A percentile compares a stretch with the other conserved stretches of the same genome.
phyloP scores from a whole-genome alignment of 73 alveolate species.

The Paramecium bursaria region DNA sequence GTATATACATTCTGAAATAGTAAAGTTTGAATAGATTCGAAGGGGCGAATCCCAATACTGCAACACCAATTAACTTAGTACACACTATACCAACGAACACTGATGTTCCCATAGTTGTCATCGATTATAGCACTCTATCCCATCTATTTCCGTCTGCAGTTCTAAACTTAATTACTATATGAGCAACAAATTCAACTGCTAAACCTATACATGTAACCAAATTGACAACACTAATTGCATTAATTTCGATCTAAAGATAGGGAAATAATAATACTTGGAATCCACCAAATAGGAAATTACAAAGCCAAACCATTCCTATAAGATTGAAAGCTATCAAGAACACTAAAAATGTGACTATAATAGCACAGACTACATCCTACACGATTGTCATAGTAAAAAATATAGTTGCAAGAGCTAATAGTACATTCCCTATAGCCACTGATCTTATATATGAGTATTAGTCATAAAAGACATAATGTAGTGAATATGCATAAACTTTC shows the following conservation, averaged over 20 bases:
- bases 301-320: slow-evolving; percentile 85
- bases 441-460: slow-evolving; percentile 93
- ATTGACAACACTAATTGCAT: slow-evolving; percentile 95
- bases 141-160: slow-evolving; percentile 80
- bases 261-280: slow-evolving; percentile 78
- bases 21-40: slow-evolving; percentile 87
- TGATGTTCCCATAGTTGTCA: slow-evolving; percentile 87
- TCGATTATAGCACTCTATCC: slow-evolving; percentile 87
- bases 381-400: slow-evolving; percentile 86
- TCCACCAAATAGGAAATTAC: slow-evolving; percentile 82
- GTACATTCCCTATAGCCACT: slow-evolving; percentile 82
- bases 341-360: slow-evolving; percentile 84
- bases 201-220: slow-evolving; percentile 90
- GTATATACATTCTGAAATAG: slow-evolving; percentile 94
- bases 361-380: slow-evolving; percentile 78
- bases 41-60: slow-evolving; percentile 94
- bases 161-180: slow-evolving; percentile 87
- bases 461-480: slow-evolving; percentile 93
- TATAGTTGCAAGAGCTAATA: slow-evolving; percentile 91
- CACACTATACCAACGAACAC: slow-evolving; percentile 93
- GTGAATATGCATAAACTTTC: slow-evolving; percentile 90
- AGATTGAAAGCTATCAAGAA: slow-evolving; percentile 86
- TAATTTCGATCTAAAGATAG: slow-evolving; percentile 89
- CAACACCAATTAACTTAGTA: slow-evolving; percentile 93
- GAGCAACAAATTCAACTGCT: slow-evolving; percentile 95